These are phyloP conservation scores for Biscutella laevigata DNA, from an alignment of 441 rosid species.

Conservation along the genomic window DNA sequence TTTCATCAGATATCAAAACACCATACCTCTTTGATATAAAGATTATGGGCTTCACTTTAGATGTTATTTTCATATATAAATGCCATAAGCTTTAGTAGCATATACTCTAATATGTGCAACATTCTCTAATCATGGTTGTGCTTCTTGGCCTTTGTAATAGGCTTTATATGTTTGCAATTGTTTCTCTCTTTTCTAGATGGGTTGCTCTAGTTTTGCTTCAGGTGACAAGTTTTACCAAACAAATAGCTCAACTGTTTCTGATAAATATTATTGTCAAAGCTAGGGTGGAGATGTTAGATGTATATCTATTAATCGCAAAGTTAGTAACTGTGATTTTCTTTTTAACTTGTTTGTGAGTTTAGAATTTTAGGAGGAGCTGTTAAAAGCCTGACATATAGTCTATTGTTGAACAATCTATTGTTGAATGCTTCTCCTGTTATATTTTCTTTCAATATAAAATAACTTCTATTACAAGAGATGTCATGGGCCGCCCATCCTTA, in stretches of 20 bases:
- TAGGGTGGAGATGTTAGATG: neutral
- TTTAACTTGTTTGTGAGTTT: neutral
- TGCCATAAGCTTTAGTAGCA: neutral
- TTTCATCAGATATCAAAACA: neutral
- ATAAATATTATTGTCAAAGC: neutral
- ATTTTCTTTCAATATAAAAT: neutral
- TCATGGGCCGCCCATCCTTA: neutral
- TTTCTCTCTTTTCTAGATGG: neutral
- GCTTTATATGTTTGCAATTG: neutral
- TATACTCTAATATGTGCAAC: neutral
- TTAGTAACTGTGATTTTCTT: neutral
- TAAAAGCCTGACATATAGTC: neutral
- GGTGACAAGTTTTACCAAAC: neutral
- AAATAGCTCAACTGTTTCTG: constrained; percentile 1
- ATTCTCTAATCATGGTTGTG: neutral
- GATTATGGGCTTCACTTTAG: constrained; percentile 8
- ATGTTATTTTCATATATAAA: neutral
- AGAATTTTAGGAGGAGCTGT: neutral
- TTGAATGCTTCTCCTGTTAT: constrained; percentile 1
- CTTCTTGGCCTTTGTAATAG: constrained; percentile 11
- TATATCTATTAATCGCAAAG: neutral
- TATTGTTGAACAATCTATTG: no score
- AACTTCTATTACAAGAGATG: neutral
- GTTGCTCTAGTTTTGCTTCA: constrained; percentile 4
- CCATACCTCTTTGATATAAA: neutral